Percentiles rank a stretch among this genome's conserved stretches.
Conservation (phyloP, 78 protist genomes). For the Salpingoeca rosetta region DNA sequence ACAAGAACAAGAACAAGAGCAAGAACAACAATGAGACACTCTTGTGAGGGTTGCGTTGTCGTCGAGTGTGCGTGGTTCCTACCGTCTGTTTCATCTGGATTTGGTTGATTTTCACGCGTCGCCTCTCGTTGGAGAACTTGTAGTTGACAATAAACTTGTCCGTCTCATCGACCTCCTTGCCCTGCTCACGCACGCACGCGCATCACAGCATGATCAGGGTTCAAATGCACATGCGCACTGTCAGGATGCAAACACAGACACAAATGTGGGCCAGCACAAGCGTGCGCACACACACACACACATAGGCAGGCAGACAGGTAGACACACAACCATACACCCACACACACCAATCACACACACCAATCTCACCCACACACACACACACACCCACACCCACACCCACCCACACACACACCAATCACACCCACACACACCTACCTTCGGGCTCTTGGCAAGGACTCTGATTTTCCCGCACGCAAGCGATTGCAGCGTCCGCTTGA, state of each 20-base stretch:
- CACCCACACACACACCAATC: too few relatives aligned
- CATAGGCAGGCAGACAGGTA: too few relatives aligned
- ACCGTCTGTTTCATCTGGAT: conserved; percentile 80
- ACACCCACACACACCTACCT: too few relatives aligned
- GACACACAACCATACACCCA: too few relatives aligned
- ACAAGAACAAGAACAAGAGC: neutral
- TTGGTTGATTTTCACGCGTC: conserved; percentile 69
- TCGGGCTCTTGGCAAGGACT: conserved; percentile 1
- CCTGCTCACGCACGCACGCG: neutral
- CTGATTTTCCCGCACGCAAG: conserved; percentile 51
- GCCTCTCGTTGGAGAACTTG: conserved; percentile 46
- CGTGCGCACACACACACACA: too few relatives aligned
- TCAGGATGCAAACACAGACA: neutral
- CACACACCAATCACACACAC: too few relatives aligned
- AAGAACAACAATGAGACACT: neutral
- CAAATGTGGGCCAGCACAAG: too few relatives aligned
- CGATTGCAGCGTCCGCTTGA: conserved; percentile 58
- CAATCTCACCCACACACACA: too few relatives aligned
- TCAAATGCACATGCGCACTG: too few relatives aligned
- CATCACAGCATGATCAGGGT: neutral
- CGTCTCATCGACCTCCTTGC: neutral
- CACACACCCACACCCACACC: too few relatives aligned
- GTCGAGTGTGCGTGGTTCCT: too few relatives aligned
- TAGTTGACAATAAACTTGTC: conserved; percentile 68
- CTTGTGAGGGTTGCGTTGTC: neutral